A percentile compares a stretch with the other conserved stretches of the same genome.
phyloP scores from a whole-genome alignment of 2,329 filamentous ascomycete genomes.

The Curvularia hawaiiensis region DNA sequence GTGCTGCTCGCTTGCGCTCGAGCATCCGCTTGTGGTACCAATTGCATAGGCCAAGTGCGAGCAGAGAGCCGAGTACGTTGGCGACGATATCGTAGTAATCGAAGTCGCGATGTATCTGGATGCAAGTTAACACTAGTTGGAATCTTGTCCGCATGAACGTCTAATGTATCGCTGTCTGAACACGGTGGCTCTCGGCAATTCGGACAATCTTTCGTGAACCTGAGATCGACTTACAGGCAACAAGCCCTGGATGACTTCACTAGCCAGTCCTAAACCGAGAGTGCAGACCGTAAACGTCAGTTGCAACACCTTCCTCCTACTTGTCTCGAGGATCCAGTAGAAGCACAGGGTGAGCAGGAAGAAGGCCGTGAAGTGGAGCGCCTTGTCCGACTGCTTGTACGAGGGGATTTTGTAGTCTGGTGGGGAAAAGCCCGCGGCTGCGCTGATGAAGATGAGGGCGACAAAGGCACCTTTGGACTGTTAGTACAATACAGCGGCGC shows the following conservation, averaged over 20 bases:
- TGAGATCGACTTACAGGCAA: constrained; percentile 57
- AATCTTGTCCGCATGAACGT: no score
- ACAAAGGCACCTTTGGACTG: constrained; percentile 52
- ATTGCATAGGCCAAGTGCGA: constrained; percentile 73
- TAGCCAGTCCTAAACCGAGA: constrained; percentile 70
- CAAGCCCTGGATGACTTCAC: constrained; percentile 75
- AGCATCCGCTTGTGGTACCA: constrained; percentile 98
- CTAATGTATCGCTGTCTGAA: background rate
- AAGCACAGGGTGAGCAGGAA: constrained; percentile 85
- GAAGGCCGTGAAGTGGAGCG: constrained; percentile 85
- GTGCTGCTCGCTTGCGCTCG: constrained; percentile 77
- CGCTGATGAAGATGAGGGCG: constrained; percentile 67
- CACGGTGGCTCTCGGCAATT: background rate
- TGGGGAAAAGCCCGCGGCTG: constrained; percentile 73
- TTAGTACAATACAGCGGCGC: background rate
- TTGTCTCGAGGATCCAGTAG: constrained; percentile 97
- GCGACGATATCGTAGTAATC: constrained; percentile 87
- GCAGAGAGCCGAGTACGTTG: constrained; percentile 79
- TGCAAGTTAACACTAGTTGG: constrained; percentile 14
- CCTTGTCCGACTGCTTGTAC: constrained; percentile 80
- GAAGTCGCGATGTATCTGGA: constrained; percentile 58
- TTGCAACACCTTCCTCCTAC: constrained; percentile 81
- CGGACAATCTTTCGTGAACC: background rate
- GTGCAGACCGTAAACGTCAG: constrained; percentile 84
- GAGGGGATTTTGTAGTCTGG: constrained; percentile 54